Percentiles rank a stretch among this genome's conserved stretches.
Conservation (phyloP, 306 rosid genomes). For the Rosa rugosa region DNA sequence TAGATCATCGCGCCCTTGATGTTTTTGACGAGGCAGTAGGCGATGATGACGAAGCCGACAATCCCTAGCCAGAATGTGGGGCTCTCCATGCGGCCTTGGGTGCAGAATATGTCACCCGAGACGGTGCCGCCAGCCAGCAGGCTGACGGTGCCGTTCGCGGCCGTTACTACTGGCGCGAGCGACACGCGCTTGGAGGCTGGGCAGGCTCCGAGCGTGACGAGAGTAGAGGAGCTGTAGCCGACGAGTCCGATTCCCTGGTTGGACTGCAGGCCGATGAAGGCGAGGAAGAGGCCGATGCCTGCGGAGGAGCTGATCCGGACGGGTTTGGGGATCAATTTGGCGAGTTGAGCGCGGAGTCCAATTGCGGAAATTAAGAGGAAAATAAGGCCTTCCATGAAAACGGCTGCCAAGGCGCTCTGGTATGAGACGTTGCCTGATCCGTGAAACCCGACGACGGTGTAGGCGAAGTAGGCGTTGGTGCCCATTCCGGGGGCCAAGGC, state of each 20-base stretch:
- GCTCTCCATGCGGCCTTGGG: slow-evolving; percentile 72
- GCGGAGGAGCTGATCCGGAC: slow-evolving; percentile 94
- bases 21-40: slow-evolving; percentile 66
- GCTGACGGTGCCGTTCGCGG: slow-evolving; percentile 59
- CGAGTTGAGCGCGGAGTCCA: slow-evolving; percentile 79
- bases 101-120: slow-evolving; percentile 62
- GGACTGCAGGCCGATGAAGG: slow-evolving; percentile 84
- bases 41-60: slow-evolving; percentile 81
- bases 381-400: slow-evolving; percentile 76
- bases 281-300: slow-evolving; percentile 89
- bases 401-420: slow-evolving; percentile 80
- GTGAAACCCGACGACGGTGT: slow-evolving; percentile 94
- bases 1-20: slow-evolving; percentile 92
- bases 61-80: slow-evolving; percentile 90
- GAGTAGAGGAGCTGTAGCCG: slow-evolving; percentile 73
- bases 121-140: slow-evolving; percentile 55
- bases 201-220: slow-evolving; percentile 74
- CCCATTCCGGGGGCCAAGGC: slow-evolving; percentile 99
- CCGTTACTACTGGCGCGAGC: slow-evolving; percentile 60
- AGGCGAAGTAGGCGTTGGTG: slow-evolving; percentile 90
- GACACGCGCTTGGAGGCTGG: slow-evolving; percentile 45
- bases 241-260: slow-evolving; percentile 83
- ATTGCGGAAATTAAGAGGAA: slow-evolving; percentile 63
- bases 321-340: slow-evolving; percentile 83
- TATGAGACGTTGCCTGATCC: slow-evolving; percentile 89